Percentiles rank a stretch among this genome's conserved stretches.
phyloP scores from a whole-genome alignment of 1,284 basidiomycete genomes.

The Melampsora larici-populina region DNA sequence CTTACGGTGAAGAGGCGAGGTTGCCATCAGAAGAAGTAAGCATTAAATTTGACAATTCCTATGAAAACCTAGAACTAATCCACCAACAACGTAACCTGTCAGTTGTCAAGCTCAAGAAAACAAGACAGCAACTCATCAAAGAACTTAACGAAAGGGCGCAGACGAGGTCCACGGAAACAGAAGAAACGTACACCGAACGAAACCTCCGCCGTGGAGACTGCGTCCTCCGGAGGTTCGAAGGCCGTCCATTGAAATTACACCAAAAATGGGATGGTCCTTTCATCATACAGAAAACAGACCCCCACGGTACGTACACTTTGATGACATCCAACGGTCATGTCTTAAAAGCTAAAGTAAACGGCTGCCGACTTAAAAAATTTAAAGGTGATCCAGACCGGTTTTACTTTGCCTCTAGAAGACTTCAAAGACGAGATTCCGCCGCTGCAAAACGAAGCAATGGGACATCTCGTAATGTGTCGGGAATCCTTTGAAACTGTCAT shows the following conservation, averaged over 20 bases:
- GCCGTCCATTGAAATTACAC: neutral
- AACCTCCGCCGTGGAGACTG: neutral
- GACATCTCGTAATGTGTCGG: too few species aligned
- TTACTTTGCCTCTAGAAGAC: too few species aligned
- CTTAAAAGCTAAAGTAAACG: neutral
- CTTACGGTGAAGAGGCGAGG: neutral
- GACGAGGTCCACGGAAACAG: neutral
- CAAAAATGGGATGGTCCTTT: constrained; percentile 11
- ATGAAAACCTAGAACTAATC: too few species aligned
- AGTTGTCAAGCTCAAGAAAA: too few species aligned
- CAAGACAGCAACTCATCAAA: neutral
- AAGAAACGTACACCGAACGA: neutral
- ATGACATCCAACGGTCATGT: neutral
- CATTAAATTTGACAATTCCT: neutral
- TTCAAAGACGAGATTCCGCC: too few species aligned
- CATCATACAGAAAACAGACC: neutral
- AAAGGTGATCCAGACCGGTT: too few species aligned
- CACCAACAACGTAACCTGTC: too few species aligned
- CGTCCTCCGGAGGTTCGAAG: neutral
- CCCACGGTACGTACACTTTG: neutral
- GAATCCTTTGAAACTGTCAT: too few species aligned
- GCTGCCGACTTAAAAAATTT: neutral
- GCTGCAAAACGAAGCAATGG: too few species aligned
- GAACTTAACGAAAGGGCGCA: too few species aligned
- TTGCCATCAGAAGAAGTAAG: neutral